Percentiles rank a stretch among this genome's conserved stretches.
Conservation (phyloP, 768 basidiomycete species). For the Mycena capillaripes region DNA sequence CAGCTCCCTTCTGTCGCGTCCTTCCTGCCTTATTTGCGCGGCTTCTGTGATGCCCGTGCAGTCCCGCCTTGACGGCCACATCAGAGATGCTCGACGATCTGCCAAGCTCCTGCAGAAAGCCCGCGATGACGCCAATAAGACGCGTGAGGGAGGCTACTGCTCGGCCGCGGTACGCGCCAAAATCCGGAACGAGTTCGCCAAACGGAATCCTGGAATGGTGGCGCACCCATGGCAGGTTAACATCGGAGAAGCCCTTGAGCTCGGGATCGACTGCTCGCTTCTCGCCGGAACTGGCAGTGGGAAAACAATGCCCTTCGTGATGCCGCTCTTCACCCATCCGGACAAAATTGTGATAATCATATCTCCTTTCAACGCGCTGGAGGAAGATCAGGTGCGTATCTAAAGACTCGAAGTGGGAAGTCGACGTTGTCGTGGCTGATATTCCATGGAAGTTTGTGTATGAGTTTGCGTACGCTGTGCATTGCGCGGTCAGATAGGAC, state of each 20-base stretch:
- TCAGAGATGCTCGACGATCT: background rate
- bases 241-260: background rate
- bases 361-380: constrained; percentile 9
- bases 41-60: too few relatives aligned
- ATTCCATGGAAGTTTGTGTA: constrained; percentile 33
- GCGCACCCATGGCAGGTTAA: constrained; percentile 9
- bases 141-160: background rate
- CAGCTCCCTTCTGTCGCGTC: too few relatives aligned
- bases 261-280: background rate
- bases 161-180: background rate
- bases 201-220: background rate
- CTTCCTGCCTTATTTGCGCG: too few relatives aligned
- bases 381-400: constrained; percentile 17
- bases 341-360: constrained; percentile 16
- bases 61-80: too few relatives aligned
- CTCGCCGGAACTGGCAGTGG: background rate
- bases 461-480: background rate
- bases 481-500: constrained; percentile 27
- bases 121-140: background rate
- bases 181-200: background rate
- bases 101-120: background rate
- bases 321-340: background rate
- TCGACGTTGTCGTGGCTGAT: constrained; percentile 41
- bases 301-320: constrained; percentile 3
- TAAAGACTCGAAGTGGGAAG: constrained; percentile 40